phyloP scores from a whole-genome alignment of 2,329 filamentous ascomycete species.

The Penicillium glabrum region DNA sequence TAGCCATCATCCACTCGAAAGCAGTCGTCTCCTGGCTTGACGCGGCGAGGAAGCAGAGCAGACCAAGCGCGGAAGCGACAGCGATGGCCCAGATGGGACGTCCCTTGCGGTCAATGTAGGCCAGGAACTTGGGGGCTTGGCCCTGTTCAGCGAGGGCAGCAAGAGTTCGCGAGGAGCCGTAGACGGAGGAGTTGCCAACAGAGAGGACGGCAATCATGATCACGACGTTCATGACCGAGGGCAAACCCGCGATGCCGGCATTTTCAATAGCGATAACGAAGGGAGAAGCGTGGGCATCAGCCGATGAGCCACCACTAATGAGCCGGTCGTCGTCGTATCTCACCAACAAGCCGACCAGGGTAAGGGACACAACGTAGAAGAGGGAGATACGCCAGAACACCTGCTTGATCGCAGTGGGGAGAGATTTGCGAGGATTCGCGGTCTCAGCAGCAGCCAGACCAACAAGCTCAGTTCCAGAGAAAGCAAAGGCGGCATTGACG shows the following conservation, averaged over 20 bases:
- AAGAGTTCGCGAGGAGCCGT: conserved; percentile 85
- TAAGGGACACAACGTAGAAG: conserved; percentile 84
- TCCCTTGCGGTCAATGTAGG: conserved; percentile 79
- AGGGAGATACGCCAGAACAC: conserved; percentile 92
- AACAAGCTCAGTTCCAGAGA: conserved; percentile 62
- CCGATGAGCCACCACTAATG: conserved; percentile 56
- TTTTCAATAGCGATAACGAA: conserved; percentile 92
- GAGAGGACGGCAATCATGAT: conserved; percentile 88
- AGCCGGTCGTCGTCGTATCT: conserved; percentile 68
- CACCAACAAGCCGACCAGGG: conserved; percentile 78
- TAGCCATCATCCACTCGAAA: conserved; percentile 77
- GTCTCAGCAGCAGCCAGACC: conserved; percentile 62
- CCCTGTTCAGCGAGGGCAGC: conserved; percentile 85
- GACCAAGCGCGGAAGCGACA: conserved; percentile 65
- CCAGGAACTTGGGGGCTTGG: conserved; percentile 74
- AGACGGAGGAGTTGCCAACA: conserved; percentile 88
- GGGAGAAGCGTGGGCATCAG: conserved; percentile 74
- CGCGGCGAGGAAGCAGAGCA: conserved; percentile 76
- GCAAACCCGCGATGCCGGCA: conserved; percentile 76
- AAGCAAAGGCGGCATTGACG: conserved; percentile 63
- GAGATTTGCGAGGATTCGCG: conserved; percentile 62
- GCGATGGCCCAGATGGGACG: conserved; percentile 74
- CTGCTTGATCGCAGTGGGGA: conserved; percentile 86
- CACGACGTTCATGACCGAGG: conserved; percentile 91
- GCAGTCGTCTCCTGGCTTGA: conserved; percentile 59